Base-by-base conservation (phyloP, 2,329 filamentous ascomycete genomes). In the Lanzia echinophila region DNA sequence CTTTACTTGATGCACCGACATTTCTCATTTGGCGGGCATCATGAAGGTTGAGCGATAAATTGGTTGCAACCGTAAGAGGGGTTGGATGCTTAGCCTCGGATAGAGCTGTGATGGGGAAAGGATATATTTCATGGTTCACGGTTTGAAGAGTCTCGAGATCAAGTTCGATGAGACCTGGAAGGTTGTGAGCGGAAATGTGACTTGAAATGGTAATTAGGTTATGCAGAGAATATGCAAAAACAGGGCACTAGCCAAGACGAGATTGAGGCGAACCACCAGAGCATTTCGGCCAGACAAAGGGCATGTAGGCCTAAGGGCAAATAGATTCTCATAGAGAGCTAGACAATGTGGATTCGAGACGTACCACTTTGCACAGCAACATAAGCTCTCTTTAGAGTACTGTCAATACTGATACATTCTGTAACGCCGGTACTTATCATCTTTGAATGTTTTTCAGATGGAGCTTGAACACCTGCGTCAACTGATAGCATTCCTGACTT, bases 41-140 rank as follows among this genome's bases (percentile, higher is more conserved):
- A 66, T 95, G 83, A 4, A 96, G 79, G 66, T 95, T 87, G 1
- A 97, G 75, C 1, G 88, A 89, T 56, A 84, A 75, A 48, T 86
- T 87, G 1, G 90, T 96, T 20, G 90, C 92, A 13, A 97, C 81
- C 0, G 90, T 94, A 36, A 97, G 70, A 1, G 91, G 90, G 0
- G 85, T 77, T 0, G 78, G 77, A 47, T 82, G 73, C 60, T 82
- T 72, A 42, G 84, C 78, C 47, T 85, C 77, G 0, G 91, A 96
- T 17, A 97, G 72, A 0, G 90, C 86, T 38, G 88, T 92, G 60
- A 97, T 89, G 31, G 86, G 83, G 76, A 86, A 91, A 1, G 90
- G 86, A 63, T 89, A 96, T 3, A 77, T 79, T 53, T 87, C 81
- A 52, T 83, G 79, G 20, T 83, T 84, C 5, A 90, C 73, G 3